Evolutionary conservation across 73 alveolate species (phyloP).

Genomic region (Paraurostyla sp.): DNA sequence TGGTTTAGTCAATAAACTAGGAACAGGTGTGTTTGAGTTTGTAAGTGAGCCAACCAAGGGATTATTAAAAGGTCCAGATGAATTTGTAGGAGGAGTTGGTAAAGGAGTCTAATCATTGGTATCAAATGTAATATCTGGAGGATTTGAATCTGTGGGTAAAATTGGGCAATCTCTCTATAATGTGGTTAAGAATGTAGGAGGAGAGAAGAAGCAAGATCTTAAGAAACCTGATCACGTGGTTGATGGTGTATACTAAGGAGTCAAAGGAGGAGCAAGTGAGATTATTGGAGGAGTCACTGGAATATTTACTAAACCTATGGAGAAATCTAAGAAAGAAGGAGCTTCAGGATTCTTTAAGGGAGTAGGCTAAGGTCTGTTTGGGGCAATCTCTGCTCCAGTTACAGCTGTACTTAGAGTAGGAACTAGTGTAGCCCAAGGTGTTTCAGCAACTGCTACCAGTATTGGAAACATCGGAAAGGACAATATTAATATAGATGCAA

Average conservation of each 20-base stretch:
- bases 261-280: constrained; percentile 90
- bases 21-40: constrained; percentile 95
- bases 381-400: constrained; percentile 89
- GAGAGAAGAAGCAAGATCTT: constrained; percentile 78
- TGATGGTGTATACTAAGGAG: constrained; percentile 86
- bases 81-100: constrained; percentile 93
- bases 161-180: constrained; percentile 91
- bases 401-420: constrained; percentile 86
- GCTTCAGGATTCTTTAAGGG: constrained; percentile 92
- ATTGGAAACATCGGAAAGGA: constrained; percentile 63
- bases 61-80: constrained; percentile 90
- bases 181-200: constrained; percentile 86
- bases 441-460: constrained; percentile 78
- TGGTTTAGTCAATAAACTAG: constrained; percentile 88
- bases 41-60: constrained; percentile 95
- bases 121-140: constrained; percentile 83
- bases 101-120: constrained; percentile 89
- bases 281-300: constrained; percentile 91
- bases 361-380: constrained; percentile 87
- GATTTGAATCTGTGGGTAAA: constrained; percentile 87
- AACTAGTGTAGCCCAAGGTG: constrained; percentile 81
- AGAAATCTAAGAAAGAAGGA: constrained; percentile 87
- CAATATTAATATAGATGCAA: constrained; percentile 66
- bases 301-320: constrained; percentile 83
- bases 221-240: constrained; percentile 85